Percentiles rank a stretch among this genome's conserved stretches.
These are phyloP conservation scores for Kwoniella europaea DNA, from an alignment of 768 basidiomycete species.

Conservation along the genomic window DNA sequence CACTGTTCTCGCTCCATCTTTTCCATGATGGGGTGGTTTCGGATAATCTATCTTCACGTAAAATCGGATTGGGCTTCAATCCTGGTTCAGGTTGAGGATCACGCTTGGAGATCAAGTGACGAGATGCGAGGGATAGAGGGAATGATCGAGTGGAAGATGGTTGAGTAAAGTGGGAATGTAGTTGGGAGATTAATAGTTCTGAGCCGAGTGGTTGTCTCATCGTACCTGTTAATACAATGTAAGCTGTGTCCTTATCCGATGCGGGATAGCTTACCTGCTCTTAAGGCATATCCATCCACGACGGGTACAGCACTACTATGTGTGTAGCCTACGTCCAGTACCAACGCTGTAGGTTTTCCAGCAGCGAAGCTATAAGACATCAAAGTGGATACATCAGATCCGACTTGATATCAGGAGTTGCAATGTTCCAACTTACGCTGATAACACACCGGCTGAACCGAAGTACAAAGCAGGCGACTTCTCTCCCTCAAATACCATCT, in stretches of 20 bases:
- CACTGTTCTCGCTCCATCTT: slow-evolving; percentile 74
- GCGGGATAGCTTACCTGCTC: slow-evolving; percentile 71
- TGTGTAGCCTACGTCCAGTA: slow-evolving; percentile 89
- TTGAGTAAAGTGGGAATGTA: slow-evolving; percentile 66
- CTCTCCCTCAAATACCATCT: slow-evolving; percentile 93
- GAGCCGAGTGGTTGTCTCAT: slow-evolving; percentile 60
- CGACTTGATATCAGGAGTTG: no score
- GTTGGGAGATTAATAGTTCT: slow-evolving; percentile 74
- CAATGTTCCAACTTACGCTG: slow-evolving; percentile 71
- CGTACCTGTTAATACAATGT: slow-evolving; percentile 66
- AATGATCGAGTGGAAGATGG: slow-evolving; percentile 60
- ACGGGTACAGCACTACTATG: slow-evolving; percentile 92
- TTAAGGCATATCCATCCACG: slow-evolving; percentile 94
- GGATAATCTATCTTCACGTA: slow-evolving; percentile 74
- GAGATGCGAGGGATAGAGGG: slow-evolving; percentile 74
- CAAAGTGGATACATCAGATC: background rate
- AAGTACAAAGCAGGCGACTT: slow-evolving; percentile 94
- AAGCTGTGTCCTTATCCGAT: background rate
- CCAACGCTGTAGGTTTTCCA: slow-evolving; percentile 94
- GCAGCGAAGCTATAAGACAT: slow-evolving; percentile 76
- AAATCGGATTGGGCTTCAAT: slow-evolving; percentile 66
- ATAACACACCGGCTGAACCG: slow-evolving; percentile 90
- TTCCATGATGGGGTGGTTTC: slow-evolving; percentile 82
- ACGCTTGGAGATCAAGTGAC: slow-evolving; percentile 81
- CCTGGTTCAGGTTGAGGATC: slow-evolving; percentile 71